These are phyloP conservation scores for Friedmanniomyces simplex DNA, from an alignment of 495 filamentous ascomycete species.

Conservation along the genomic window DNA sequence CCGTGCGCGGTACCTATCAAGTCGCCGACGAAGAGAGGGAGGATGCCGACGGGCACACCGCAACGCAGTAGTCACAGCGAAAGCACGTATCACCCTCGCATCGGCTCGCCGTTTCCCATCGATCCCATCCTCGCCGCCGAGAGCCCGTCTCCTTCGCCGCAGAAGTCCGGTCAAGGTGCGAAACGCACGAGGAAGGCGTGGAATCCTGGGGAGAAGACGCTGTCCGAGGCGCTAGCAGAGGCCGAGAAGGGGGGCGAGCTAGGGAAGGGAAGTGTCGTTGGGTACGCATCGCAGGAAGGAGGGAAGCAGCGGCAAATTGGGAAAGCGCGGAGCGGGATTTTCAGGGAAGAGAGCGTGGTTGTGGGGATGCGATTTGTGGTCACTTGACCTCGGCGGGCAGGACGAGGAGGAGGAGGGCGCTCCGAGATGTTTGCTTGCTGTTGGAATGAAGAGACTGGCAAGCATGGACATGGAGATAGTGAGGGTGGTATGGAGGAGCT, in stretches of 20 bases:
- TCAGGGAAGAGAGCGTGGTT: conserved; percentile 31
- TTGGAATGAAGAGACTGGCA: too few species aligned
- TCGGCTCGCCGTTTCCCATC: conserved; percentile 1
- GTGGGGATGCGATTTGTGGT: conserved; percentile 37
- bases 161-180: background rate
- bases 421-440: too few species aligned
- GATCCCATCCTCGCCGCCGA: background rate
- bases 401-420: too few species aligned
- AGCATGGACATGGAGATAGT: too few species aligned
- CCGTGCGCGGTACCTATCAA: conserved; percentile 11
- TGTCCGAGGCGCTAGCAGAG: conserved; percentile 3
- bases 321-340: conserved; percentile 28
- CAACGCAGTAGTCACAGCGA: background rate
- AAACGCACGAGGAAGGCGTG: conserved; percentile 7
- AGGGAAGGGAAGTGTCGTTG: conserved; percentile 28
- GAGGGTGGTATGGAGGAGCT: too few species aligned
- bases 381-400: background rate
- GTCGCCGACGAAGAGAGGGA: background rate
- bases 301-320: conserved; percentile 27
- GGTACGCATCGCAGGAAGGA: conserved; percentile 23
- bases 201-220: conserved; percentile 10
- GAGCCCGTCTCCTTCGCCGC: background rate
- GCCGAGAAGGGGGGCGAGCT: conserved; percentile 22
- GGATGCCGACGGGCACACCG: background rate
- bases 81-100: background rate